These are phyloP conservation scores for Hymenochaete sp. DNA, from an alignment of 1,284 basidiomycete species.

Conservation along the genomic window DNA sequence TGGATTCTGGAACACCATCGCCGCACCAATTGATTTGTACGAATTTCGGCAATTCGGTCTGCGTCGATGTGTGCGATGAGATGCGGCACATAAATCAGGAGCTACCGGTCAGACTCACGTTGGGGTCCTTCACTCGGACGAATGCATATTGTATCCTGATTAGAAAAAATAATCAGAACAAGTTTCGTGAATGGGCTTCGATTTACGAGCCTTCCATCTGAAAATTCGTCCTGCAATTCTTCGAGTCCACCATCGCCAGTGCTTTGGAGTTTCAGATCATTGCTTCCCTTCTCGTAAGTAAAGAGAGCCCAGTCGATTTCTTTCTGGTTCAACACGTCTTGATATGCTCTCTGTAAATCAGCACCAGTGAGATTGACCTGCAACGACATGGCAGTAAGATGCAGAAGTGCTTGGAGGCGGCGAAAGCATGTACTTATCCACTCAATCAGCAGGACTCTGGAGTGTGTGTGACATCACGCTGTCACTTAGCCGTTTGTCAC, in stretches of 20 bases:
- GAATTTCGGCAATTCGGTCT: constrained; percentile 87
- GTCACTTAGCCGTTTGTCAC: no score
- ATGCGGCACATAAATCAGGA: background rate
- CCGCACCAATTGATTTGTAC: constrained; percentile 93
- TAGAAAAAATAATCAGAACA: constrained; percentile 7
- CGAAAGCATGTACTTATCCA: no score
- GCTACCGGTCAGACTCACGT: no score
- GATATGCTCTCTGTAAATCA: constrained; percentile 72
- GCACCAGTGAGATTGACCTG: constrained; percentile 66
- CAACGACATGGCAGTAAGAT: constrained; percentile 49
- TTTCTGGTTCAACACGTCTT: constrained; percentile 66
- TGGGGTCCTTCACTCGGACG: constrained; percentile 79
- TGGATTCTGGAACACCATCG: constrained; percentile 87
- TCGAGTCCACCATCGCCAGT: constrained; percentile 83
- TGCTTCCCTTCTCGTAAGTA: constrained; percentile 78
- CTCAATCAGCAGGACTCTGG: no score
- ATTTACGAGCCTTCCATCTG: constrained; percentile 69
- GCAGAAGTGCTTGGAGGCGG: background rate
- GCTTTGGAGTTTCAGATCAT: constrained; percentile 84
- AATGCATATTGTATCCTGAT: constrained; percentile 91
- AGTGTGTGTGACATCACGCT: no score
- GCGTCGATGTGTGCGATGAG: constrained; percentile 11
- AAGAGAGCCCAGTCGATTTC: constrained; percentile 84
- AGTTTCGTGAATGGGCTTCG: constrained; percentile 1
- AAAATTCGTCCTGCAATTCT: constrained; percentile 90